Evolutionary conservation across 2,329 filamentous ascomycete species (phyloP), one percentile per base, ranked within the genome.

Genomic region (Knufia petricola): DNA sequence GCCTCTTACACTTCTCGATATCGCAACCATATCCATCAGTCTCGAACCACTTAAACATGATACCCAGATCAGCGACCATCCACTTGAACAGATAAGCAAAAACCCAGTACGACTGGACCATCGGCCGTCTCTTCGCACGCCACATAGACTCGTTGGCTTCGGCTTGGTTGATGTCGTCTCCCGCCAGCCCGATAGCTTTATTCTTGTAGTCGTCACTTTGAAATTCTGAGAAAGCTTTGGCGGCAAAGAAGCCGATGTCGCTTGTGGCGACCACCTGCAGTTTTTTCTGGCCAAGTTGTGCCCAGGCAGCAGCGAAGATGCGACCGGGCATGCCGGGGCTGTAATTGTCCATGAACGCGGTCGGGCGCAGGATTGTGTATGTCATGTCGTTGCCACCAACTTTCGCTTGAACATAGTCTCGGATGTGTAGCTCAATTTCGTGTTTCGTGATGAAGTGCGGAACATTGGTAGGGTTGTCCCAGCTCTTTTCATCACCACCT

Each of bases 391-490:
- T 65, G 1, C 66, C 65, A 3, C 63, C 63, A 7, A 67, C 58
- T 28, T 23, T 12, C 20, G 42, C 39, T 4, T 42, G 20, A n/a
- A n/a, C 20, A 28, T 67, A 65, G 21, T 73, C 65, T 24, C 74
- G 64, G n/a, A 85, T 70, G 54, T 84, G 69, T 46, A 74, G 64
- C 64, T 85, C 82, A 56, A 84, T 79, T 9, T 72, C 62, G 55
- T 77, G 71, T 60, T 85, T 85, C 56, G 63, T 70, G 50, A 70
- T 69, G 61, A 85, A 85, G 61, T 85, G 79, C 0, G 77, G 76
- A 40, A 84, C 69, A 0, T 68, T 59, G 0, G 79, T 82, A 0
- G 71, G 66, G 52, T 72, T 73, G 3, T 71, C 69, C 57, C 74
- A 71, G 40, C 70, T 73, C 4, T 69, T 69, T 2, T 64, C 63